phyloP scores from a whole-genome alignment of 202 grass and related monocot species.

The Schoenoplectus triqueter region DNA sequence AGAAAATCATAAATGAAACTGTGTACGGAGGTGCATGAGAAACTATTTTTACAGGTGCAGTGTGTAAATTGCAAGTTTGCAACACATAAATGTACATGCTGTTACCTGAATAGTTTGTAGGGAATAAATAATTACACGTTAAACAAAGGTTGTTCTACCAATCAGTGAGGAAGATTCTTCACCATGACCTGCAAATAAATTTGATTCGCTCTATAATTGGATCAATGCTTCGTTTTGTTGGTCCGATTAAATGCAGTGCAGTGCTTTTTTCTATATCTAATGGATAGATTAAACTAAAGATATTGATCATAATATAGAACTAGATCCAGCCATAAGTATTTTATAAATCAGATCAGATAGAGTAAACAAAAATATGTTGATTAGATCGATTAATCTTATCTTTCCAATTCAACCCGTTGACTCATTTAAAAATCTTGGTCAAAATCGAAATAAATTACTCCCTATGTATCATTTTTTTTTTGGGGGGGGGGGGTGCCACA shows the following conservation, averaged over 20 bases:
- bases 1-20: no score
- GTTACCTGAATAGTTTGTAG: background rate
- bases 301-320: background rate
- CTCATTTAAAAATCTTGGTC: slow-evolving; percentile 25
- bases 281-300: slow-evolving; percentile 32
- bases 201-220: slow-evolving; percentile 36
- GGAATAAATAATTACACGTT: slow-evolving; percentile 17
- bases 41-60: background rate
- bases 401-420: slow-evolving; percentile 28
- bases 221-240: slow-evolving; percentile 2
- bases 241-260: slow-evolving; percentile 20
- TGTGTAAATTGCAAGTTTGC: background rate
- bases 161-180: background rate
- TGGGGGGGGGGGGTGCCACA: background rate
- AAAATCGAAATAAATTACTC: background rate
- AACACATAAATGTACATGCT: background rate
- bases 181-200: slow-evolving; percentile 25
- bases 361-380: background rate
- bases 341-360: background rate
- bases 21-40: no score
- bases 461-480: background rate
- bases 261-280: slow-evolving; percentile 19
- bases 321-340: background rate
- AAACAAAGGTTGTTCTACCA: slow-evolving; percentile 11
- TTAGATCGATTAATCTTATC: slow-evolving; percentile 14